phyloP scores from a whole-genome alignment of 1,284 basidiomycete species.

The Cronartium ribicola region DNA sequence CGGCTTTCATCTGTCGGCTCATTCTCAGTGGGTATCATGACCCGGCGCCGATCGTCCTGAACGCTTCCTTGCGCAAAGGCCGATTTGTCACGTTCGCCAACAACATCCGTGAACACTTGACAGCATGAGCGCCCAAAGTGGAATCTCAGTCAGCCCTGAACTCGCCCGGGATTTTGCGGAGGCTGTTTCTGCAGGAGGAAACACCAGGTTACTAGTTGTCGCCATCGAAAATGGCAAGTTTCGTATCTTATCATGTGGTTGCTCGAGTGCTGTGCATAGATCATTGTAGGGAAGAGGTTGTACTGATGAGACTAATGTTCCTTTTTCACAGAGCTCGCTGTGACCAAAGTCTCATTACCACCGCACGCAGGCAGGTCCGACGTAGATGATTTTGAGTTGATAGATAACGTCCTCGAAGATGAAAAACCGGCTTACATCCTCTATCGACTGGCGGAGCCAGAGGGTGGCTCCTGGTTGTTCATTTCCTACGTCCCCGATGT shows the following conservation, averaged over 20 bases:
- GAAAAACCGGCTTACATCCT: slow-evolving; percentile 35
- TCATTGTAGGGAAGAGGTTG: not conserved
- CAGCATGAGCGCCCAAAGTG: slow-evolving; percentile 35
- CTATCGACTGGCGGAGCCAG: slow-evolving; percentile 21
- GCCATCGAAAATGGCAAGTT: slow-evolving; percentile 33
- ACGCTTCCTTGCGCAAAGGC: too few species aligned
- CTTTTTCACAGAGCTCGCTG: not conserved
- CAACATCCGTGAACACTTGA: too few species aligned
- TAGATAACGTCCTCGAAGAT: slow-evolving; percentile 21
- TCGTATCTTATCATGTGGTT: not conserved
- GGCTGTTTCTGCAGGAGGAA: slow-evolving; percentile 12
- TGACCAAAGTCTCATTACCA: not conserved
- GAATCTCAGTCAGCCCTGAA: slow-evolving; percentile 17
- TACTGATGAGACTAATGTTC: not conserved
- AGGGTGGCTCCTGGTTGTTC: slow-evolving; percentile 27
- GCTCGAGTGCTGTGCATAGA: not conserved
- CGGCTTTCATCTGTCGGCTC: too few species aligned
- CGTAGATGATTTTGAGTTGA: slow-evolving; percentile 26
- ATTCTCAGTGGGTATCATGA: too few species aligned
- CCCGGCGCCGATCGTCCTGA: too few species aligned
- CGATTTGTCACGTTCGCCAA: too few species aligned
- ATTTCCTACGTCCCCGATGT: slow-evolving; percentile 40
- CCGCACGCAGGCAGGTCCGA: not conserved
- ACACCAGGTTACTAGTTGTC: slow-evolving; percentile 20
- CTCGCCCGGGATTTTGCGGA: slow-evolving; percentile 26